Base-by-base conservation (phyloP, 192 early-diverging fungal species). In the Coemansia erecta region DNA sequence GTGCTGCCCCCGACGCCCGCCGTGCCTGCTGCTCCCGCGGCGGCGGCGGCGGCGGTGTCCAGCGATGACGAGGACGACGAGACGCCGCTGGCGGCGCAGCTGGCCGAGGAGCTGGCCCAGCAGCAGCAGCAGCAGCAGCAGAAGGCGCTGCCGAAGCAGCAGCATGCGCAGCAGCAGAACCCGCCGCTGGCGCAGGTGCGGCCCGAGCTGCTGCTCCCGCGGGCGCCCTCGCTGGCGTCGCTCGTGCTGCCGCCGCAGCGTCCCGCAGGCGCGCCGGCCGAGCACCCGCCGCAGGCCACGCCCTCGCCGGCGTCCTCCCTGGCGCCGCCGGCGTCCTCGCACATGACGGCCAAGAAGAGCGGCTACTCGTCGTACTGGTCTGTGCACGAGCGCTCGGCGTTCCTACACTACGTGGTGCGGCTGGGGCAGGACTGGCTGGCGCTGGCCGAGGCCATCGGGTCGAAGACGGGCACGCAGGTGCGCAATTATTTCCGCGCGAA, bases 291-390 rank as follows among this genome's bases (percentile, higher is more conserved):
- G n/a, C n/a, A n/a, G 47, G 19, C 3, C 22, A 7, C 21, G 6
- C 21, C 31, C 31, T 45, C 41, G 28, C 31, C 24, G 8, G 31
- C 56, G 9, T 58, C 31, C 18, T 37, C 47, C 5, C 47, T 37
- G 12, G 45, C 44, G 43, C 26, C 7, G 56, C 24, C 17, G 24
- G 24, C 22, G 24, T n/a, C 22, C 18, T 24, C 8, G 47, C 22
- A n/a, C 14, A 56, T 66, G 59, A 69, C 72, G 4, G 73, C 73
- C 9, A 70, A 70, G 55, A 78, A 78, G 42, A 78, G 66, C 62
- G 68, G 78, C 12, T 85, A 81, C 56, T 90, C 89, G 22, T 94
- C 94, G 1, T 94, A 94, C 59, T 97, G 94, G 94, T 87, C 93
- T n/a, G 81, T 85, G 8, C 82, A 83, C 18, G 94, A 97, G 63